Conservation (phyloP, 164 flowering plant species). For the Saururus chinensis region DNA sequence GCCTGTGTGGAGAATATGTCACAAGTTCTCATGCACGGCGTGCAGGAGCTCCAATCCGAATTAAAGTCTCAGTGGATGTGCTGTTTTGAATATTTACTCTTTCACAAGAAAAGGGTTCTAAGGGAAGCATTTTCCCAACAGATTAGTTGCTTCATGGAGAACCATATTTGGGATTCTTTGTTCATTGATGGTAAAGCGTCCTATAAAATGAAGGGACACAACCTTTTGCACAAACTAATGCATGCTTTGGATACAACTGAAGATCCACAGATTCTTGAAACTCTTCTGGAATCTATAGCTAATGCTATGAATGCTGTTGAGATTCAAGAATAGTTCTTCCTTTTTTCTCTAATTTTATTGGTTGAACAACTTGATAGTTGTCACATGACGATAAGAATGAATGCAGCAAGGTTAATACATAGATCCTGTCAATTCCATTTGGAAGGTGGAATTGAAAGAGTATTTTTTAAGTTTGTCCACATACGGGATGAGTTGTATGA, state of each 20-base stretch:
- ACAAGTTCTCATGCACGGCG: constrained; percentile 58
- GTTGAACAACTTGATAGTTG: constrained; percentile 87
- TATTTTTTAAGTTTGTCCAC: constrained; percentile 50
- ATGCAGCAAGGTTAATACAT: constrained; percentile 59
- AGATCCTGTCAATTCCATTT: constrained; percentile 60
- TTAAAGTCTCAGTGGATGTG: constrained; percentile 61
- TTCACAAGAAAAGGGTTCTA: constrained; percentile 46
- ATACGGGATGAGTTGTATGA: constrained; percentile 70
- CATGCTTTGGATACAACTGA: constrained; percentile 51
- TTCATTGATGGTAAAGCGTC: constrained; percentile 34
- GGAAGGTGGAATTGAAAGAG: constrained; percentile 56
- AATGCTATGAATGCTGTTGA: constrained; percentile 72
- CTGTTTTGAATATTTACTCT: constrained; percentile 54
- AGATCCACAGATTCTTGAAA: constrained; percentile 57
- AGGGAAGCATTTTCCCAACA: constrained; percentile 79
- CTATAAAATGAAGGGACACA: constrained; percentile 43
- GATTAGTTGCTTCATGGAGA: constrained; percentile 56
- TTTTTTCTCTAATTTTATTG: constrained; percentile 59
- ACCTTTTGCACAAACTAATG: constrained; percentile 54
- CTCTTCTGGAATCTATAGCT: constrained; percentile 70
- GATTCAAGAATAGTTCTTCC: constrained; percentile 48
- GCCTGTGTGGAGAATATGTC: constrained; percentile 49
- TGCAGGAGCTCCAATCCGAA: constrained; percentile 27
- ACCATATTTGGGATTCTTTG: constrained; percentile 37
- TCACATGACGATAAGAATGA: constrained; percentile 54